Percentiles rank a stretch among this genome's conserved stretches.
Conservation (phyloP, 805 yeast species). For the Cyberlindnera veronae region DNA sequence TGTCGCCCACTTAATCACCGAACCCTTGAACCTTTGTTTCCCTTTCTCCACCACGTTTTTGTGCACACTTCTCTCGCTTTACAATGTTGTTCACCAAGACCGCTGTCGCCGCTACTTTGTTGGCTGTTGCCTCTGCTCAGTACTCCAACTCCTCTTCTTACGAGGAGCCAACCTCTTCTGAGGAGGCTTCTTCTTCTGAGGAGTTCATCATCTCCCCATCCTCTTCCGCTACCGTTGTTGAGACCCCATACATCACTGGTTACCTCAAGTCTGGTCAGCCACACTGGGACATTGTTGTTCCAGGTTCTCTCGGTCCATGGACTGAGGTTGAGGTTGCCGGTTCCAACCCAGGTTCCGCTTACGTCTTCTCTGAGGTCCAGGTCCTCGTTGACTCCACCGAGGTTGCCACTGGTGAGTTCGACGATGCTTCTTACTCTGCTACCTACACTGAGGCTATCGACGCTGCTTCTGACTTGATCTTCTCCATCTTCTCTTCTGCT, state of each 20-base stretch:
- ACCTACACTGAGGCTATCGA: slow-evolving; percentile 14
- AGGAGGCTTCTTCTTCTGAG: slow-evolving; percentile 16
- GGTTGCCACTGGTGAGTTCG: slow-evolving; percentile 9
- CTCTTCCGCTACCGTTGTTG: slow-evolving; percentile 15
- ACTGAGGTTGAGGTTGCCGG: slow-evolving; percentile 21
- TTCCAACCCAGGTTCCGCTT: slow-evolving; percentile 19
- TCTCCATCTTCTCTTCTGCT: slow-evolving; percentile 18
- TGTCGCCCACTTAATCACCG: not conserved
- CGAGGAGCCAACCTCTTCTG: slow-evolving; percentile 14
- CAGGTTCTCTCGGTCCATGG: slow-evolving; percentile 25
- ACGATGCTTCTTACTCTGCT: slow-evolving; percentile 15
- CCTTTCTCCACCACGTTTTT: slow-evolving; percentile 4
- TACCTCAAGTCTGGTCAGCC: slow-evolving; percentile 26
- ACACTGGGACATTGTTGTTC: slow-evolving; percentile 24
- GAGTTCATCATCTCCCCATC: slow-evolving; percentile 22
- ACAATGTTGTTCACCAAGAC: slow-evolving; percentile 16
- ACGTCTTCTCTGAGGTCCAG: slow-evolving; percentile 20
- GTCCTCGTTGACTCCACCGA: slow-evolving; percentile 15
- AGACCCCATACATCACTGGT: slow-evolving; percentile 26
- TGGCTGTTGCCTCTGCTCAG: slow-evolving; percentile 20
- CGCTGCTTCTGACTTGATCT: slow-evolving; percentile 9
- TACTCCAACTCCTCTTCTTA: slow-evolving; percentile 16
- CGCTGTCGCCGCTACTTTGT: slow-evolving; percentile 12
- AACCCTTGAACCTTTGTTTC: not conserved
- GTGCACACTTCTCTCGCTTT: slow-evolving; percentile 11